A percentile compares a stretch with the other conserved stretches of the same genome.
These are phyloP conservation scores for Serendipita vermifera DNA, from an alignment of 768 basidiomycete species.

Conservation along the genomic window DNA sequence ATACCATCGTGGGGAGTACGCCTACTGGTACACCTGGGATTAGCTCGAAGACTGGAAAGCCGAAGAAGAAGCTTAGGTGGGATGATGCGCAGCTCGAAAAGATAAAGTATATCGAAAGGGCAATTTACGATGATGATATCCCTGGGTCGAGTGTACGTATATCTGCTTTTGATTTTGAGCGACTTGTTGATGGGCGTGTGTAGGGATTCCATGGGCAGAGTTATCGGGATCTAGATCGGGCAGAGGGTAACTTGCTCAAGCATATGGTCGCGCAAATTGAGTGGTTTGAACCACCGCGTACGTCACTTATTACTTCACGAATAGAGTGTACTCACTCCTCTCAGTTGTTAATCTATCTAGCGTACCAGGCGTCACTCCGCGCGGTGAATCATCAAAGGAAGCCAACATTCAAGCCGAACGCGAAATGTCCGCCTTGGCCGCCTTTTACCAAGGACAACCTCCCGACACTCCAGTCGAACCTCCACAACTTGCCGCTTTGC, in stretches of 20 bases:
- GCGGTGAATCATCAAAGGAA: slow-evolving; percentile 60
- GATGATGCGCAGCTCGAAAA: slow-evolving; percentile 60
- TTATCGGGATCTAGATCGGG: slow-evolving; percentile 75
- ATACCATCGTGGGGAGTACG: slow-evolving; percentile 21
- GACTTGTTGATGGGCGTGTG: slow-evolving; percentile 17
- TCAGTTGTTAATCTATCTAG: neutral
- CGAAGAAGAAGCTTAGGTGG: slow-evolving; percentile 71
- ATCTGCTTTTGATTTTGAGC: neutral
- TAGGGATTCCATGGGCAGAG: slow-evolving; percentile 65
- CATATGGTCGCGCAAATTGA: slow-evolving; percentile 74
- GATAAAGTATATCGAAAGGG: slow-evolving; percentile 69
- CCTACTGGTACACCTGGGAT: slow-evolving; percentile 16
- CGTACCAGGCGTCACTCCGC: slow-evolving; percentile 38
- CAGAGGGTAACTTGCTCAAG: slow-evolving; percentile 72
- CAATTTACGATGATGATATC: slow-evolving; percentile 74
- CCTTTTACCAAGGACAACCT: slow-evolving; percentile 53
- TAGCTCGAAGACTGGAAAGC: slow-evolving; percentile 35
- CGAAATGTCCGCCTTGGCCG: slow-evolving; percentile 62
- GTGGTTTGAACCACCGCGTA: slow-evolving; percentile 73
- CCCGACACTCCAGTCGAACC: slow-evolving; percentile 71
- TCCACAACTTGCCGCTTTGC: slow-evolving; percentile 30
- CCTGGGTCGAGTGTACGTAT: neutral
- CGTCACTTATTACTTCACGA: slow-evolving; percentile 23
- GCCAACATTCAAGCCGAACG: slow-evolving; percentile 59
- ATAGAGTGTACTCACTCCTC: neutral